These are phyloP conservation scores for Circinella umbellata DNA, from an alignment of 371 early-diverging fungal genomes.

Conservation along the genomic window DNA sequence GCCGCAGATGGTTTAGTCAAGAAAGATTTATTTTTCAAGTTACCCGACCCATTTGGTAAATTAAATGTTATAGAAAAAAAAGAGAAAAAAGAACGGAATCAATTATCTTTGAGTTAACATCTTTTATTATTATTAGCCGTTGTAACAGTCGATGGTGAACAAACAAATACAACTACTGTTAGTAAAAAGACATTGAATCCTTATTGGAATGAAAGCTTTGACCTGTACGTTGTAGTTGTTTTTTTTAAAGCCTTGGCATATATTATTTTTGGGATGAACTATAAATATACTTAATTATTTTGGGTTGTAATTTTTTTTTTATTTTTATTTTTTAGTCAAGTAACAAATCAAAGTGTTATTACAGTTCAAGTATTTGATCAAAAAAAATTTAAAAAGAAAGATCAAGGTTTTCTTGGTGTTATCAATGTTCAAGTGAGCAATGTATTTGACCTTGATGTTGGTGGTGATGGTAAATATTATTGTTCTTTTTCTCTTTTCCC, in stretches of 20 bases:
- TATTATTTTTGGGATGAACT: not conserved
- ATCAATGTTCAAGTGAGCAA: slow-evolving; percentile 84
- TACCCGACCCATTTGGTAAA: slow-evolving; percentile 70
- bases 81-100: no score
- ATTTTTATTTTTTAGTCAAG: slow-evolving; percentile 53
- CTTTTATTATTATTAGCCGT: no score
- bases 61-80: no score
- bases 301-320: not conserved
- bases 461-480: slow-evolving; percentile 66
- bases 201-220: slow-evolving; percentile 83
- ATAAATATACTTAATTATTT: not conserved
- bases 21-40: slow-evolving; percentile 80
- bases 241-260: not conserved
- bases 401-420: slow-evolving; percentile 95
- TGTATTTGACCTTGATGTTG: slow-evolving; percentile 76
- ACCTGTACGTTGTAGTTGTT: slow-evolving; percentile 58
- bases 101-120: no score
- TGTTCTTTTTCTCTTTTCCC: not conserved
- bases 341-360: slow-evolving; percentile 77
- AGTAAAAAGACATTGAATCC: slow-evolving; percentile 81
- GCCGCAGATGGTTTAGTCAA: slow-evolving; percentile 92
- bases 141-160: slow-evolving; percentile 88
- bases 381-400: slow-evolving; percentile 91
- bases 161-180: slow-evolving; percentile 80
- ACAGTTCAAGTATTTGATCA: slow-evolving; percentile 97